A percentile compares a stretch with the other conserved stretches of the same genome.
Evolutionary conservation across 768 basidiomycete species (phyloP).

Genomic region (Lactarius quietus): DNA sequence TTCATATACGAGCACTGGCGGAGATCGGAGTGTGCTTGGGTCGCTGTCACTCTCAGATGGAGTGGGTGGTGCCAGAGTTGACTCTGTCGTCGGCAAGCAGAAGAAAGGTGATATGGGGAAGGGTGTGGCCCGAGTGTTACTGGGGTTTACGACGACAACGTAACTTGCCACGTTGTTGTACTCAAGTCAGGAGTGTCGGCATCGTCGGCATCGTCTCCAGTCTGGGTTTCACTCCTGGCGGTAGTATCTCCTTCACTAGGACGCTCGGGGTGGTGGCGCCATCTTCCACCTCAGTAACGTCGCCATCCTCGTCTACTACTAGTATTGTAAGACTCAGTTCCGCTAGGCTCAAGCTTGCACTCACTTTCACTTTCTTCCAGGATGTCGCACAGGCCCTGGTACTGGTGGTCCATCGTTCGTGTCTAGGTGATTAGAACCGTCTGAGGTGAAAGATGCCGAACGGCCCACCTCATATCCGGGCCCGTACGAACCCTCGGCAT

Average conservation of each 20-base stretch:
- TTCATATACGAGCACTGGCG: slow-evolving; percentile 2
- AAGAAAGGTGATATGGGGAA: neutral
- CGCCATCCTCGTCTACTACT: neutral
- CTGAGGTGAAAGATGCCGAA: neutral
- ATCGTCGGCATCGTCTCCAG: neutral
- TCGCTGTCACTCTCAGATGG: slow-evolving; percentile 1
- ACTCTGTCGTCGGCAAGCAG: neutral
- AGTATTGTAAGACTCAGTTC: neutral
- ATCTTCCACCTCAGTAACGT: no score
- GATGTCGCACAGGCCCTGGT: neutral
- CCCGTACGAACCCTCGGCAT: neutral
- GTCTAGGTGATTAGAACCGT: neutral
- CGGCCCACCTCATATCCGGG: neutral
- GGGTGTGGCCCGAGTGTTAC: neutral
- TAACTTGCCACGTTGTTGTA: neutral
- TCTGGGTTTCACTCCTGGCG: neutral
- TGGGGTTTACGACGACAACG: neutral
- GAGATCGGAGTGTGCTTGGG: neutral
- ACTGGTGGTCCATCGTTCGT: neutral
- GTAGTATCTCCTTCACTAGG: neutral
- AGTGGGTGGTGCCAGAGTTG: slow-evolving; percentile 3
- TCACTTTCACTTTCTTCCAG: slow-evolving; percentile 14
- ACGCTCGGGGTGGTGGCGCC: neutral
- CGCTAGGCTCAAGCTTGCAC: neutral
- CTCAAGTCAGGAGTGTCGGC: neutral